Evolutionary conservation across 257 asterid species (phyloP).

Genomic region (Eustoma russellianum): DNA sequence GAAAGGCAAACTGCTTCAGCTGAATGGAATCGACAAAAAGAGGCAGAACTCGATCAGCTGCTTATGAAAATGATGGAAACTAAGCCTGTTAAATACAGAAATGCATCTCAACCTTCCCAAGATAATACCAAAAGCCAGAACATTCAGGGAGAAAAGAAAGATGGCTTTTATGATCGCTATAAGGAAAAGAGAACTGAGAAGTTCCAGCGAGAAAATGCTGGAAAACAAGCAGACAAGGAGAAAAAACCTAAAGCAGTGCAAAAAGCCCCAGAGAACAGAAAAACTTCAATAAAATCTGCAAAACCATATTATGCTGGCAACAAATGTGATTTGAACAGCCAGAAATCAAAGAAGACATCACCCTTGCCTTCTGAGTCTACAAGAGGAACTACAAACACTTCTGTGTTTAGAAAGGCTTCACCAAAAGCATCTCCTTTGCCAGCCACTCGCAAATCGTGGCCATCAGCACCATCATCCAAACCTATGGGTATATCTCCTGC

Average conservation of each 20-base stretch:
- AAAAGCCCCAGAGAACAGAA: constrained; percentile 47
- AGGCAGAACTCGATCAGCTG: constrained; percentile 82
- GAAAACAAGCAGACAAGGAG: constrained; percentile 47
- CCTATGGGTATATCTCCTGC: constrained; percentile 54
- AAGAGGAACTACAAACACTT: constrained; percentile 39
- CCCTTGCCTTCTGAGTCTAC: constrained; percentile 42
- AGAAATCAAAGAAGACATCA: constrained; percentile 40
- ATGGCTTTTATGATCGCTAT: constrained; percentile 55
- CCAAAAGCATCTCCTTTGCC: constrained; percentile 58
- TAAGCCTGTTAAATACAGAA: constrained; percentile 50
- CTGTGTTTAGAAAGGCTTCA: constrained; percentile 48
- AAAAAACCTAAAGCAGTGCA: constrained; percentile 40
- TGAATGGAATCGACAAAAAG: constrained; percentile 90
- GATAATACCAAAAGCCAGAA: constrained; percentile 46
- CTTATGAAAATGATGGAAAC: constrained; percentile 88
- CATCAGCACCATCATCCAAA: constrained; percentile 61
- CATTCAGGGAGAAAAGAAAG: constrained; percentile 45
- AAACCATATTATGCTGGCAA: constrained; percentile 39
- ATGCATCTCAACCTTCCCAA: constrained; percentile 26
- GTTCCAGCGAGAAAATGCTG: constrained; percentile 49
- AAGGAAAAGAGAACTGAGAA: constrained; percentile 76
- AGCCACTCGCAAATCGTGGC: constrained; percentile 79
- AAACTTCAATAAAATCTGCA: constrained; percentile 34
- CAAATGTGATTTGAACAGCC: constrained; percentile 40
- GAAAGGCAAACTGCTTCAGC: constrained; percentile 50